Conservation (phyloP, 371 early-diverging fungal genomes). For the Saksenaea vasiformis region DNA sequence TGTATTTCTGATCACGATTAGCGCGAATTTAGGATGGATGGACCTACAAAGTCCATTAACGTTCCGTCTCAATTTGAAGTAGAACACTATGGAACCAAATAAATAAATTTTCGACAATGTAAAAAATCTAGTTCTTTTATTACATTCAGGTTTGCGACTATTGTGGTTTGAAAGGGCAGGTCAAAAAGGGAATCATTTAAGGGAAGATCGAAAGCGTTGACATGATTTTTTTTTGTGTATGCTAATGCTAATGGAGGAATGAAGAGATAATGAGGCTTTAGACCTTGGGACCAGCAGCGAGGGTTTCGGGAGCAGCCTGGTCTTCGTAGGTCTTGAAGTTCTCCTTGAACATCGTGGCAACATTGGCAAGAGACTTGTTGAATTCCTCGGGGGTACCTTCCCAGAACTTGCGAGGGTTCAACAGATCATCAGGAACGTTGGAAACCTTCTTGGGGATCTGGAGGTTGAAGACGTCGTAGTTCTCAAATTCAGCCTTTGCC, state of each 20-base stretch:
- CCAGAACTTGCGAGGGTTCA: conserved; percentile 89
- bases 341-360: conserved; percentile 80
- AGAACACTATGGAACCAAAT: no score
- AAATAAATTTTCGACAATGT: neutral
- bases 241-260: neutral
- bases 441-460: conserved; percentile 74
- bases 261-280: conserved; percentile 7
- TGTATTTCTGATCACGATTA: no score
- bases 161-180: neutral
- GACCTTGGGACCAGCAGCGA: conserved; percentile 70
- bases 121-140: neutral
- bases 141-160: neutral
- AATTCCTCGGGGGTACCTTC: conserved; percentile 64
- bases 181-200: neutral
- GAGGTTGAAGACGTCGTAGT: conserved; percentile 81
- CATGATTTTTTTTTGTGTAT: conserved; percentile 6
- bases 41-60: no score
- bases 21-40: no score
- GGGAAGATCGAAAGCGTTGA: neutral
- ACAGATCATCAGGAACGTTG: conserved; percentile 78
- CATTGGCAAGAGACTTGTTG: conserved; percentile 61
- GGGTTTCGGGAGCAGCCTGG: conserved; percentile 72
- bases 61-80: no score
- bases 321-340: conserved; percentile 87
- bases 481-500: conserved; percentile 75